These are phyloP conservation scores for Pseudodiploospora longispora DNA, from an alignment of 2,329 filamentous ascomycete species.

Conservation along the genomic window DNA sequence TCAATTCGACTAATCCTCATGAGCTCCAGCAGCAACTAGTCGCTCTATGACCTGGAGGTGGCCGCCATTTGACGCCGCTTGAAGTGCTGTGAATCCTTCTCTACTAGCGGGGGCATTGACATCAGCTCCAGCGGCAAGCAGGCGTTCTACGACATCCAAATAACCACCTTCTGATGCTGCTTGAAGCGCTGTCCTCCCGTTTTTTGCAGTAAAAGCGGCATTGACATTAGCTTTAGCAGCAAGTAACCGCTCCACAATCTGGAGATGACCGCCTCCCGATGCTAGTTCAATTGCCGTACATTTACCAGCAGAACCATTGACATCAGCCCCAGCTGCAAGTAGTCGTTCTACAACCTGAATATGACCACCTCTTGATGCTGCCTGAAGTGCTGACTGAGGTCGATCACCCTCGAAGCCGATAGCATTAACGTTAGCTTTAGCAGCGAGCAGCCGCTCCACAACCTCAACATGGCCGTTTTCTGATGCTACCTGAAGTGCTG, in stretches of 20 bases:
- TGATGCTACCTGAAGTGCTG: slow-evolving; percentile 4
- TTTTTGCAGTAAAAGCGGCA: slow-evolving; percentile 5
- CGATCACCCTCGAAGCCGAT: not conserved
- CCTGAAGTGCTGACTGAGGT: not conserved
- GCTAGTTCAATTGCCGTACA: too few relatives aligned
- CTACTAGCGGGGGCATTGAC: slow-evolving; percentile 16
- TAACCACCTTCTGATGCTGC: slow-evolving; percentile 6
- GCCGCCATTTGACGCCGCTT: slow-evolving; percentile 23
- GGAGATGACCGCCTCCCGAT: too few relatives aligned
- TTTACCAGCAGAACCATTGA: not conserved
- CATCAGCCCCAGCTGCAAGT: not conserved
- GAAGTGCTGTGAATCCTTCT: slow-evolving; percentile 21
- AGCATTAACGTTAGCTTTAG: not conserved
- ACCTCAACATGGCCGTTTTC: not conserved
- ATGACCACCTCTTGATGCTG: not conserved
- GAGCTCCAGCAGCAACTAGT: not conserved
- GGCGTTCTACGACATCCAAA: slow-evolving; percentile 4
- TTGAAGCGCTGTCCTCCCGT: slow-evolving; percentile 9
- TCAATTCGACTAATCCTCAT: not conserved
- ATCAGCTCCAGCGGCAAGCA: slow-evolving; percentile 21
- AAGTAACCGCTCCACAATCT: slow-evolving; percentile 20
- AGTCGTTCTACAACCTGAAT: not conserved
- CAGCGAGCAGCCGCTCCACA: not conserved
- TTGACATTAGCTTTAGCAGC: slow-evolving; percentile 10
- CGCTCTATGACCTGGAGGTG: not conserved